phyloP scores from a whole-genome alignment of 495 filamentous ascomycete genomes.

The Rhizodiscina lignyota region DNA sequence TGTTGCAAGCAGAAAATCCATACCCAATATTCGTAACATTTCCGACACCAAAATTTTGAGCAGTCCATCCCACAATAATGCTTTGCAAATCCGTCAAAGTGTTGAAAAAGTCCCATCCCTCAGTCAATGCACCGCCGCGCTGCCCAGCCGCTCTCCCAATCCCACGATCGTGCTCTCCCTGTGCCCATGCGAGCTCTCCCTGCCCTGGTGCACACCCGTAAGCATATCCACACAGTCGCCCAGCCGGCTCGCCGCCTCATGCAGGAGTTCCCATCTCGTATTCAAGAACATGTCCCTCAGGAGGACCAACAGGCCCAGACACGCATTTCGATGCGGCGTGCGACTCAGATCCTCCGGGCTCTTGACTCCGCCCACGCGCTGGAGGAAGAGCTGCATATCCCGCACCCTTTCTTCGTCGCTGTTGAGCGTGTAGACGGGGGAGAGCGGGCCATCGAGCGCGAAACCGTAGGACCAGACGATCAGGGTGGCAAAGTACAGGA shows the following conservation, averaged over 20 bases:
- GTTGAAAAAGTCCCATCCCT: no score
- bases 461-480: conserved; percentile 94
- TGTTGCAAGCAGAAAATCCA: no score
- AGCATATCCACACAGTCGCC: conserved; percentile 61
- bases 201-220: background rate
- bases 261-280: conserved; percentile 80
- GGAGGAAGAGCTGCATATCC: conserved; percentile 68
- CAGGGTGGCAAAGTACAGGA: conserved; percentile 83
- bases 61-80: no score
- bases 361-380: conserved; percentile 53
- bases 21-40: no score
- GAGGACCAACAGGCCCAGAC: conserved; percentile 66
- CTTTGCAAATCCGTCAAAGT: no score
- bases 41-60: no score
- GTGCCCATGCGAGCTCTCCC: no score
- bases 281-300: conserved; percentile 65
- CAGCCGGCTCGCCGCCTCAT: conserved; percentile 69
- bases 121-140: no score
- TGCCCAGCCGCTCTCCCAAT: no score
- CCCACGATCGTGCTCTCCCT: no score
- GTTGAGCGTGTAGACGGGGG: conserved; percentile 31
- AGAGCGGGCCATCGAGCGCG: conserved; percentile 68
- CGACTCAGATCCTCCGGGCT: conserved; percentile 66
- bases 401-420: conserved; percentile 47
- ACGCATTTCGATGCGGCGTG: conserved; percentile 65